phyloP scores from a whole-genome alignment of 2,329 filamentous ascomycete genomes.

The Fusarium sp. region DNA sequence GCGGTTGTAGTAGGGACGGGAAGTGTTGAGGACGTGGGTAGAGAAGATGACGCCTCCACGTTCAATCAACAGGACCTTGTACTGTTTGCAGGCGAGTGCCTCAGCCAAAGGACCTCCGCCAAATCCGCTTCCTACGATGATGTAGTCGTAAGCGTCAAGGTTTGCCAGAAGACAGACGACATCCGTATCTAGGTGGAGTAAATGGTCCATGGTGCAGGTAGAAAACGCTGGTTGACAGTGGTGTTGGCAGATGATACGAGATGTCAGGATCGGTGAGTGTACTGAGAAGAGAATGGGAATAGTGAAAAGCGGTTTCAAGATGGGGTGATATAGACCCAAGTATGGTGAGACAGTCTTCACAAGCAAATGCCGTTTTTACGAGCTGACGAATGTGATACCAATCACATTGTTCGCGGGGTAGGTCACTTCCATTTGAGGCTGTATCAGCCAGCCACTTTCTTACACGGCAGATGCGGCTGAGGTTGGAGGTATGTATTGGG shows the following conservation, averaged over 20 bases:
- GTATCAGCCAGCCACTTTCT: too few relatives aligned
- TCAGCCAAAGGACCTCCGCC: slow-evolving; percentile 35
- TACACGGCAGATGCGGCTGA: too few relatives aligned
- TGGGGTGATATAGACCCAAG: too few relatives aligned
- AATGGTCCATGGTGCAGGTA: slow-evolving; percentile 24
- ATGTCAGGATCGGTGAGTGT: too few relatives aligned
- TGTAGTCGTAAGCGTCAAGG: slow-evolving; percentile 38
- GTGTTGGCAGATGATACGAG: neutral
- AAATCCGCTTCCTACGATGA: slow-evolving; percentile 37
- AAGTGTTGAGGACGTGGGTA: slow-evolving; percentile 37
- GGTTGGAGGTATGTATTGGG: too few relatives aligned
- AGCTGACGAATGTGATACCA: too few relatives aligned
- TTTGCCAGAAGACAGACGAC: slow-evolving; percentile 34
- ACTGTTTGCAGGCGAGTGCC: slow-evolving; percentile 12
- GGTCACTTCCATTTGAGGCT: too few relatives aligned
- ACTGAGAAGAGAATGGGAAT: too few relatives aligned
- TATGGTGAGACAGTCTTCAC: too few relatives aligned
- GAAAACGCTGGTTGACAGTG: neutral
- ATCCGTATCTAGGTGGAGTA: slow-evolving; percentile 34
- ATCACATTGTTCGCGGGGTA: too few relatives aligned
- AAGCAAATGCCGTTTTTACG: too few relatives aligned
- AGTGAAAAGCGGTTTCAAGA: too few relatives aligned
- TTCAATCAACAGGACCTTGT: slow-evolving; percentile 39
- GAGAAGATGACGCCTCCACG: slow-evolving; percentile 38
- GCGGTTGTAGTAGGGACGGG: slow-evolving; percentile 35